Evolutionary conservation across 2,329 filamentous ascomycete genomes (phyloP), one percentile per base, ranked within the genome.

Genomic region (Fusarium miscanthi): DNA sequence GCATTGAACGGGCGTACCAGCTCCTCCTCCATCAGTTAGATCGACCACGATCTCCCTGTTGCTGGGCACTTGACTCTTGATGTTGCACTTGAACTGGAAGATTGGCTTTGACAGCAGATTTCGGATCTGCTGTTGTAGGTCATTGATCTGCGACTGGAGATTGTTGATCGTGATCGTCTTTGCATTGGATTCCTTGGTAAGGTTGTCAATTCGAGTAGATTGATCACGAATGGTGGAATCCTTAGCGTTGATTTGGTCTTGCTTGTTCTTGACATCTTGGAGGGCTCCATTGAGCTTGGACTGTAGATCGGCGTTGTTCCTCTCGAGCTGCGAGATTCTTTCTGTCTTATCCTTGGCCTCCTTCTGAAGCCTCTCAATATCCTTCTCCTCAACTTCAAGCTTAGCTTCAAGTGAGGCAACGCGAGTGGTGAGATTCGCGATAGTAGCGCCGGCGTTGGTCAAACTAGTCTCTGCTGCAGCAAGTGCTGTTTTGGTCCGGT

Each of bases 41-140:
- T 64, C 62, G n/a, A 64, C 51, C 8, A 40, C 43, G 8, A 63
- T 42, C 30, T 62, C 38, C 16, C 49, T 63, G 19, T 19, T 14
- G 21, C 40, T 27, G 3, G 42, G 33, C 14, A 41, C n/a, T 4
- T 49, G 27, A 11, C 46, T 46, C n/a, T 30, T 25, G 8, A 64
- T 10, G 19, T 46, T 62, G 10, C 25, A 31, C 2, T 33, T 41
- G 27, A 64, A 51, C 8, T 16, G 27, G 8, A 23, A 33, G 21
- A 30, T 14, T 40, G 11, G 45, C 14, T 17, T 35, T 30, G 27
- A 30, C 17, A 14, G 31, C 4, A 51, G 48, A 5, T 51, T 25
- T 23, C 12, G n/a, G n/a, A 51, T 23, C 48, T 51, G 48, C 17
- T 51, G 48, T 6, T 51, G 48, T 7, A 51, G 17, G 17, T 5